A percentile compares a stretch with the other conserved stretches of the same genome.
These are phyloP conservation scores for Linderniella brevidens DNA, from an alignment of 257 asterid species.

Conservation along the genomic window DNA sequence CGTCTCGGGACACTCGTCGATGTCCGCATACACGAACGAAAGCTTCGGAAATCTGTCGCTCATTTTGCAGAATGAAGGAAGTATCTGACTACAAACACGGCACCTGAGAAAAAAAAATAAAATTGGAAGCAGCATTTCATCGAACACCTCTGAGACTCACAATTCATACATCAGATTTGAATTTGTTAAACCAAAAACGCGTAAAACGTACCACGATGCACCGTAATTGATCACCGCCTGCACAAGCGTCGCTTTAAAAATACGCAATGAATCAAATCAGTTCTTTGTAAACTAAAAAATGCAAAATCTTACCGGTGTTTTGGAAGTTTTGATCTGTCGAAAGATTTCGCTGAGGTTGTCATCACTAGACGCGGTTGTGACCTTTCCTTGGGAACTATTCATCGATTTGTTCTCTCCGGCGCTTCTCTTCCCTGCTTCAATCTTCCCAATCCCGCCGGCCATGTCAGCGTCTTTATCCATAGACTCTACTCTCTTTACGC, in stretches of 20 bases:
- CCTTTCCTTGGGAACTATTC: constrained; percentile 13
- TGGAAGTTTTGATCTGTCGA: constrained; percentile 43
- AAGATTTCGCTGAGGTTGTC: constrained; percentile 51
- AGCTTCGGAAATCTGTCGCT: constrained; percentile 56
- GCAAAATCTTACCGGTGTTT: constrained; percentile 29
- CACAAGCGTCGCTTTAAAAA: constrained; percentile 2
- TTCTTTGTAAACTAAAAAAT: neutral
- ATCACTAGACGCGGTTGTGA: constrained; percentile 34
- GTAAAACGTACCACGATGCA: constrained; percentile 54
- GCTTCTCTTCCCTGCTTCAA: too few species aligned
- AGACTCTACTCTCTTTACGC: too few species aligned
- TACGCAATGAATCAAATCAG: constrained; percentile 8
- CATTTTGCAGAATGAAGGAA: constrained; percentile 46
- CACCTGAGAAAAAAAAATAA: constrained; percentile 28
- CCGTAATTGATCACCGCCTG: constrained; percentile 90
- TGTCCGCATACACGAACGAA: constrained; percentile 65
- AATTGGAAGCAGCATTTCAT: constrained; percentile 11
- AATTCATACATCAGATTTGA: neutral
- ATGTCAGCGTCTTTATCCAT: too few species aligned
- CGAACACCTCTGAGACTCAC: constrained; percentile 15
- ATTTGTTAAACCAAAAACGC: neutral
- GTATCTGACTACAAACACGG: constrained; percentile 62
- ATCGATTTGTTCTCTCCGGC: neutral
- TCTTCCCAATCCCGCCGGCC: too few species aligned
- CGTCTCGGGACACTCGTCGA: constrained; percentile 86